Evolutionary conservation across 23 red algal species (phyloP), one percentile per base, ranked within the genome.

Genomic region (Gracilariopsis chorda): DNA sequence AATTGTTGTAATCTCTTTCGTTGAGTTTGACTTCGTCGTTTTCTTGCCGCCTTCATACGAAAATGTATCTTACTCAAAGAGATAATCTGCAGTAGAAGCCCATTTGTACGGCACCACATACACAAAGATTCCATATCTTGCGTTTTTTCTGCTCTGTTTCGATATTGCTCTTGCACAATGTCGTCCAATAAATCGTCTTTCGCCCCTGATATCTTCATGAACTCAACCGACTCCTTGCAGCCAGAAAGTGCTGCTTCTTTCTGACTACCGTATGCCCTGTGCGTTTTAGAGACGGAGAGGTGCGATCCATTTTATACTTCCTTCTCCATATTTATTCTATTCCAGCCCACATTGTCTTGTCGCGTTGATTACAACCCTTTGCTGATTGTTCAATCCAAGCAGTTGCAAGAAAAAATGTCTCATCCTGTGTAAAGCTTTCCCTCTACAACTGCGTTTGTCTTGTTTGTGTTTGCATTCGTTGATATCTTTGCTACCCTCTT

Each of bases 391-490:
- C 46, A 5, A 80, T 80, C 75, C 75, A 80, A 4, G 75, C 75
- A 28, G 48, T 80, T 27, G 75, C 75, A 7, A 80, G 9, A 29
- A 29, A 80, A 51, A 80, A 39, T 6, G 55, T 29, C 25, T 80
- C 49, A 32, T 80, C 75, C 37, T 80, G 43, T 55, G 75, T 32
- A 80, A 80, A 80, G n/a, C n/a, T n/a, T n/a, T n/a, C n/a, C n/a
- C n/a, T n/a, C n/a, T n/a, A n/a, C n/a, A n/a, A n/a, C n/a, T n/a
- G n/a, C n/a, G n/a, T n/a, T n/a, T n/a, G n/a, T n/a, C n/a, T n/a
- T n/a, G n/a, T n/a, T n/a, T n/a, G n/a, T n/a, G n/a, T n/a, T n/a
- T n/a, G n/a, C n/a, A n/a, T n/a, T n/a, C n/a, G n/a, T n/a, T n/a
- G n/a, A n/a, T n/a, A n/a, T n/a, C n/a, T n/a, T n/a, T n/a, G n/a